Conservation (phyloP, 1,139 yeast species). For the Taphrina betulina region DNA sequence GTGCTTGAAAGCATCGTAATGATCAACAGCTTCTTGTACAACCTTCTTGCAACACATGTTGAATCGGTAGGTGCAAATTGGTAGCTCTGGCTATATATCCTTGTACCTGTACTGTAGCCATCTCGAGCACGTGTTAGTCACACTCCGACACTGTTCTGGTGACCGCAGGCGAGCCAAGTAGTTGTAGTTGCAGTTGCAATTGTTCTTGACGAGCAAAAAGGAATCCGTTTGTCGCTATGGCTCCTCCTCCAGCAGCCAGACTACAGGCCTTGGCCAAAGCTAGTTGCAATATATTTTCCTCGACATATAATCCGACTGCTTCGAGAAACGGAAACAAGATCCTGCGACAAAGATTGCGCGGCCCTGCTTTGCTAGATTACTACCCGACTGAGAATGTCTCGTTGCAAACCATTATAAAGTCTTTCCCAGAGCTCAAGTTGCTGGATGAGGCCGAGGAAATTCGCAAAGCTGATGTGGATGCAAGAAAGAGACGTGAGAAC, state of each 20-base stretch:
- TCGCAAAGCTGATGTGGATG: conserved; percentile 25
- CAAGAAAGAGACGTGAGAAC: conserved; percentile 30
- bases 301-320: conserved; percentile 37
- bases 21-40: too few species aligned
- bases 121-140: too few species aligned
- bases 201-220: background rate
- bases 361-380: conserved; percentile 38
- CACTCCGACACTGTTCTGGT: too few species aligned
- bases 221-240: too few species aligned
- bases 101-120: too few species aligned
- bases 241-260: conserved; percentile 37
- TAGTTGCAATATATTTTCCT: conserved; percentile 38
- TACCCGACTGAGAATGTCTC: conserved; percentile 38
- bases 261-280: conserved; percentile 36
- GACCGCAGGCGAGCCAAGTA: too few species aligned
- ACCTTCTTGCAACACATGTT: too few species aligned
- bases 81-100: too few species aligned
- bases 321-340: conserved; percentile 40
- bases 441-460: conserved; percentile 35
- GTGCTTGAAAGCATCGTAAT: too few species aligned
- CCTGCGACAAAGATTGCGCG: conserved; percentile 38
- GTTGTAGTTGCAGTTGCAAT: too few species aligned
- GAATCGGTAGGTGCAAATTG: too few species aligned
- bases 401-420: conserved; percentile 34
- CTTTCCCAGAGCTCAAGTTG: conserved; percentile 38